Evolutionary conservation across 495 filamentous ascomycete genomes (phyloP).

Genomic region (Podospora appendiculata): DNA sequence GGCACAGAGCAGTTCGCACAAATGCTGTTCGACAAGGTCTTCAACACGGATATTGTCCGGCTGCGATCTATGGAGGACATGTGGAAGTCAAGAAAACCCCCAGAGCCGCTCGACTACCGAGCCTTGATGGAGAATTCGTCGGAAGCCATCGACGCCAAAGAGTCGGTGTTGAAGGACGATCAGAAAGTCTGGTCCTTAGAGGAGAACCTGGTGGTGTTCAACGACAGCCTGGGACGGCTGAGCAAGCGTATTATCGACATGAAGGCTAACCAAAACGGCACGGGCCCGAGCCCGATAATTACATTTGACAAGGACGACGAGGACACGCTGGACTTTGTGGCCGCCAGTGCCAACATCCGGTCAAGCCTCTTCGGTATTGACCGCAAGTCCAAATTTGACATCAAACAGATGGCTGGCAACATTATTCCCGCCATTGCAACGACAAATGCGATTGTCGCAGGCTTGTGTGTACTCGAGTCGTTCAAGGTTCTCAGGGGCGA

Average conservation of each 20-base stretch:
- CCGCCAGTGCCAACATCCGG: slow-evolving; percentile 80
- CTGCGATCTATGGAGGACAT: slow-evolving; percentile 87
- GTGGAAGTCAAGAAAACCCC: slow-evolving; percentile 81
- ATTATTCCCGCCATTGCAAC: slow-evolving; percentile 99
- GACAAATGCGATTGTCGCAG: slow-evolving; percentile 93
- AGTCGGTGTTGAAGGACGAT: slow-evolving; percentile 52
- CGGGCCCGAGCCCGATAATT: slow-evolving; percentile 52
- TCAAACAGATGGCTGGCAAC: slow-evolving; percentile 98
- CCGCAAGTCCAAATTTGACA: slow-evolving; percentile 83
- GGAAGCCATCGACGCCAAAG: slow-evolving; percentile 41
- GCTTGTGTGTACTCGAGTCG: slow-evolving; percentile 85
- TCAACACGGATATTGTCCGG: slow-evolving; percentile 74
- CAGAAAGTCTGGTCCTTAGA: slow-evolving; percentile 72
- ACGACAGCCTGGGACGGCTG: slow-evolving; percentile 70
- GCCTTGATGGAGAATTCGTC: slow-evolving; percentile 34
- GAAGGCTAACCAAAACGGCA: slow-evolving; percentile 41
- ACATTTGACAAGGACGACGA: slow-evolving; percentile 96
- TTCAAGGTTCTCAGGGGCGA: slow-evolving; percentile 84
- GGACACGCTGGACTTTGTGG: slow-evolving; percentile 92
- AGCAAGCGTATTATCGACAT: slow-evolving; percentile 61
- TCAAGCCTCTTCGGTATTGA: slow-evolving; percentile 83
- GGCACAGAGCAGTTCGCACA: slow-evolving; percentile 70
- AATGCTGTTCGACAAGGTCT: slow-evolving; percentile 90
- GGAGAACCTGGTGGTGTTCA: slow-evolving; percentile 83
- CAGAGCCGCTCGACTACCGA: slow-evolving; percentile 62